Evolutionary conservation across 768 basidiomycete genomes (phyloP), one percentile per base, ranked within the genome.

Genomic region (Auriscalpium microsporum): DNA sequence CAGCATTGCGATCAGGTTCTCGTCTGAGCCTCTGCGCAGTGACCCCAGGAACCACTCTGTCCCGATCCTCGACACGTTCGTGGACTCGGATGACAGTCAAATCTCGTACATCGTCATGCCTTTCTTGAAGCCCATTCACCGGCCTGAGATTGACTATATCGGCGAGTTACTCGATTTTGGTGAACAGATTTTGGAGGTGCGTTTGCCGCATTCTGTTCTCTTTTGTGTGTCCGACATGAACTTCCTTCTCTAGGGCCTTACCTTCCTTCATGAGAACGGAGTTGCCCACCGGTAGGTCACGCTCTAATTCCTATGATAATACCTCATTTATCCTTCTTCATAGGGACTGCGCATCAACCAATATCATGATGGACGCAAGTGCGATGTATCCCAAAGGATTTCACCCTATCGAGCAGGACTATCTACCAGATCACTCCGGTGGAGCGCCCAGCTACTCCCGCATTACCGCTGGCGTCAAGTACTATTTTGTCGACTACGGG

Each of bases 161-260:
- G 63, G 61, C 10, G 59, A 65, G 35, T 53, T 62, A 8, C 10
- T 65, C 7, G 64, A 64, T 10, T 63, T 65, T 44, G 49, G 56
- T 4, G 54, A 57, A 33, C 62, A 65, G 38, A 34, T 56, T 9
- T 38, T 65, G 11, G 57, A 64, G 59, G 58, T 59, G 23, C 37
- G 56, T 52, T 14, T 13, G 17, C 17, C 11, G 14, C 13, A 11
- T 11, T 19, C 21, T 19, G 21, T 10, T 13, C 21, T 48, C 13
- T 19, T 19, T 11, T n/a, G 40, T 47, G 21, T 28, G 28, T 28
- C 28, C 28, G 4, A 28, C 28, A 19, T 48, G 14, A n/a, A 48
- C 3, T 13, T 6, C 23, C 3, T 33, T 21, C 1, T 8, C 1
- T 42, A 61, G 64, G 64, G 64, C 3, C 48, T 64, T 1, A 17